Evolutionary conservation across 2,329 filamentous ascomycete species (phyloP).

Genomic region (Diplodia intermedia): DNA sequence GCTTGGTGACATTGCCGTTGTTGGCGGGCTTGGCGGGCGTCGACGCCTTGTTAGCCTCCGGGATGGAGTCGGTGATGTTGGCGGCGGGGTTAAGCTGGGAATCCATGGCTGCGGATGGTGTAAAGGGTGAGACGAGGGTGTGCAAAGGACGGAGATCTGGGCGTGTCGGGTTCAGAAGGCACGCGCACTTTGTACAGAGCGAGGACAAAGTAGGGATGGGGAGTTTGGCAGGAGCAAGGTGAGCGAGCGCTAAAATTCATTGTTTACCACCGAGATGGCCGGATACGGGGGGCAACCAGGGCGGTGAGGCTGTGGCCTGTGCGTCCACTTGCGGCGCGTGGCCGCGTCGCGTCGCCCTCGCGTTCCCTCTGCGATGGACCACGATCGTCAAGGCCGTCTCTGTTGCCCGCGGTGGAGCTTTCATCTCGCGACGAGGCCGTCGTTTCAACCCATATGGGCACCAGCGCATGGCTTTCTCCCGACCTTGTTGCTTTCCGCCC

Average conservation of each 20-base stretch:
- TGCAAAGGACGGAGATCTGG: background rate
- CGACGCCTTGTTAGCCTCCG: conserved; percentile 40
- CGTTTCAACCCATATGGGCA: background rate
- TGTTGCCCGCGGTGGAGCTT: background rate
- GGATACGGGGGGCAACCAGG: conserved; percentile 24
- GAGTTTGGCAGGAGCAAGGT: conserved; percentile 19
- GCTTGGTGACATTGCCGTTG: conserved; percentile 56
- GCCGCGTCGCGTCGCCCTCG: conserved; percentile 16
- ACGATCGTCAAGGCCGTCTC: background rate
- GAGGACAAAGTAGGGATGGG: conserved; percentile 9
- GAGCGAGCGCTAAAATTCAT: conserved; percentile 15
- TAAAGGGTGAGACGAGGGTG: background rate
- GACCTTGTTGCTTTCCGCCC: background rate
- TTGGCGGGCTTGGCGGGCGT: conserved; percentile 40
- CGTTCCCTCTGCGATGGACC: background rate
- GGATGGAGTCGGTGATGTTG: conserved; percentile 40
- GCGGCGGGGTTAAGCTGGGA: conserved; percentile 30
- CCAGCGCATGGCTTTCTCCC: background rate
- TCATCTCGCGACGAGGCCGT: background rate
- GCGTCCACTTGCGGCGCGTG: background rate
- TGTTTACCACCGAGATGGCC: conserved; percentile 21
- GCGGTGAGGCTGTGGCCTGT: conserved; percentile 1
- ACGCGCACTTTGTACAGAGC: conserved; percentile 19
- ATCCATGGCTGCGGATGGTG: conserved; percentile 20
- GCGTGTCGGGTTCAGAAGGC: background rate